A percentile compares a stretch with the other conserved stretches of the same genome.
These are phyloP conservation scores for Apophysomyces variabilis DNA, from an alignment of 371 early-diverging fungal genomes.

Conservation along the genomic window DNA sequence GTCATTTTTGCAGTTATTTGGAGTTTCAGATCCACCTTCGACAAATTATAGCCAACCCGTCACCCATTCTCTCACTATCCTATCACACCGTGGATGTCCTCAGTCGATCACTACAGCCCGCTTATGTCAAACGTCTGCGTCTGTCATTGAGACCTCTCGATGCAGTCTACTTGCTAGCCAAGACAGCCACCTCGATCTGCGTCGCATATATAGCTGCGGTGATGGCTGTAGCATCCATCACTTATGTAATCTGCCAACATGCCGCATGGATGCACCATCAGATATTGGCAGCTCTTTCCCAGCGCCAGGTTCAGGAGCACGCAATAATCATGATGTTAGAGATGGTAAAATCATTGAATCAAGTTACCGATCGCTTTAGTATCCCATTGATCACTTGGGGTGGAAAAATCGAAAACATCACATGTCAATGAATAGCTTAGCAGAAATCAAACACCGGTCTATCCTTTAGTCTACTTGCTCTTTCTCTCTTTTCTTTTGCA, in stretches of 20 bases:
- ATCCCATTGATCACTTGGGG: neutral
- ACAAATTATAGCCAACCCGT: conserved; percentile 35
- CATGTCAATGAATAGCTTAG: neutral
- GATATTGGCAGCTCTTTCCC: neutral
- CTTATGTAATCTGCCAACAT: conserved; percentile 13
- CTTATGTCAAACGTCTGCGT: conserved; percentile 52
- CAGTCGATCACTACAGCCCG: conserved; percentile 45
- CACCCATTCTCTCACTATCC: conserved; percentile 32
- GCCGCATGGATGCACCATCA: conserved; percentile 5
- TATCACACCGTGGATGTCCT: conserved; percentile 57
- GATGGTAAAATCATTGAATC: neutral
- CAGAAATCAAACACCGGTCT: neutral
- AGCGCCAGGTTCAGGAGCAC: conserved; percentile 22
- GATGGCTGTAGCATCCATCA: conserved; percentile 6
- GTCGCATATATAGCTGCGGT: conserved; percentile 32
- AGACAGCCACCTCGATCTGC: conserved; percentile 31
- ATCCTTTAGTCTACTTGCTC: neutral
- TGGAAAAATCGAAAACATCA: neutral
- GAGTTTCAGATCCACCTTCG: conserved; percentile 52
- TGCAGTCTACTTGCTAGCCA: conserved; percentile 40
- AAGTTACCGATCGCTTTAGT: neutral
- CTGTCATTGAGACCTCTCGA: conserved; percentile 43
- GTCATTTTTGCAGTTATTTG: conserved; percentile 52
- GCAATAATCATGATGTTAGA: conserved; percentile 17
- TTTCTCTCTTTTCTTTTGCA: neutral